Percentiles rank a stretch among this genome's conserved stretches.
Evolutionary conservation across 2,329 filamentous ascomycete species (phyloP).

Genomic region (Aspergillus sp.): DNA sequence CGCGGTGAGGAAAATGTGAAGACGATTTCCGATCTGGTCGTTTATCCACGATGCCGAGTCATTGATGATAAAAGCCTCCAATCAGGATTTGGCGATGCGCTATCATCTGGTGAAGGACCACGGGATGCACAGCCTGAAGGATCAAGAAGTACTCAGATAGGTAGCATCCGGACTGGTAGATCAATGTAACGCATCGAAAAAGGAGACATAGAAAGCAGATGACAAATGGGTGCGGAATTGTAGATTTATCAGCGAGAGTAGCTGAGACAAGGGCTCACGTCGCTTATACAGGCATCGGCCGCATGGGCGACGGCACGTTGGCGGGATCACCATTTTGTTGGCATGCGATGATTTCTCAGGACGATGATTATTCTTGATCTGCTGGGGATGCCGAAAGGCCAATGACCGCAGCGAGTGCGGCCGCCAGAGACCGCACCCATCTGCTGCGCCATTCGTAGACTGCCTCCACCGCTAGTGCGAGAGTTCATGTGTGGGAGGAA

Average conservation of each 20-base stretch:
- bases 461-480: neutral
- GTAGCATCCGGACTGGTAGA: slow-evolving; percentile 3
- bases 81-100: neutral
- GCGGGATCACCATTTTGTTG: too few species aligned
- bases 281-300: too few species aligned
- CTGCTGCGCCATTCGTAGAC: neutral
- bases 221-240: too few species aligned
- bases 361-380: too few species aligned
- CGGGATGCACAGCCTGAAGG: neutral
- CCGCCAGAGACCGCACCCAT: neutral
- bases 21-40: too few species aligned
- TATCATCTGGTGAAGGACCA: neutral
- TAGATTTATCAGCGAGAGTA: neutral
- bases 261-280: neutral
- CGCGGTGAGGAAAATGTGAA: neutral
- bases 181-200: neutral
- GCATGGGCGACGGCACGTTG: too few species aligned
- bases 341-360: too few species aligned
- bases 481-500: too few species aligned
- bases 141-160: neutral
- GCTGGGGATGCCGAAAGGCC: too few species aligned
- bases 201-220: neutral
- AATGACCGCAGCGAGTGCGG: too few species aligned
- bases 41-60: neutral
- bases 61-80: neutral